phyloP scores from a whole-genome alignment of 1,284 basidiomycete genomes.

The Leccinum pseudoinsigne region DNA sequence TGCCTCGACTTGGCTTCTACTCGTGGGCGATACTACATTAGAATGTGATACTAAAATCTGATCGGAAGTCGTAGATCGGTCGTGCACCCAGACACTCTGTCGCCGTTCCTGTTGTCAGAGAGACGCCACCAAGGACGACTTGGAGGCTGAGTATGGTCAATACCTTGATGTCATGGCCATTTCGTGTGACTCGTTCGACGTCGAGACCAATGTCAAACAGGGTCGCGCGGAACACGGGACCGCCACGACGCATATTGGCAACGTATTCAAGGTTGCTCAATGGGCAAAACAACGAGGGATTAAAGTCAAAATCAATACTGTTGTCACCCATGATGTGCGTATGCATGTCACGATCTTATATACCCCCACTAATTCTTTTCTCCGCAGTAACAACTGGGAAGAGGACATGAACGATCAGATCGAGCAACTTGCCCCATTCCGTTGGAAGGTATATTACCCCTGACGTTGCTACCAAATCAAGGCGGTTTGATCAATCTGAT shows the following conservation, averaged over 20 bases:
- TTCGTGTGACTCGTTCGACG: conserved; percentile 43
- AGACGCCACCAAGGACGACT: background rate
- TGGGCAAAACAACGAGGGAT: conserved; percentile 39
- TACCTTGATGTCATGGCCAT: conserved; percentile 45
- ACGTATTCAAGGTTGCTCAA: conserved; percentile 37
- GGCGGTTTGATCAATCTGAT: conserved; percentile 3
- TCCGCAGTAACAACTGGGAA: conserved; percentile 37
- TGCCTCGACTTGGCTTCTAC: conserved; percentile 25
- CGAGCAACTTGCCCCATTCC: conserved; percentile 25
- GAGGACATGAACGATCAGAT: conserved; percentile 32
- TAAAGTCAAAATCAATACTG: conserved; percentile 42
- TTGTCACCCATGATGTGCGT: conserved; percentile 35
- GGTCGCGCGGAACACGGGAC: conserved; percentile 37
- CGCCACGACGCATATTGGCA: conserved; percentile 28
- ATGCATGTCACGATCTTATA: background rate
- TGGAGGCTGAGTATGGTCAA: conserved; percentile 28
- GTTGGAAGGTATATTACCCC: conserved; percentile 25
- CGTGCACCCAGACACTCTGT: conserved; percentile 29
- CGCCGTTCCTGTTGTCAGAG: conserved; percentile 18
- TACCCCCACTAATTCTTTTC: background rate
- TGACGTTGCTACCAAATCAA: background rate
- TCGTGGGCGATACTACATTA: conserved; percentile 13
- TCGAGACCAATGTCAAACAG: conserved; percentile 37
- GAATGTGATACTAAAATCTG: background rate
- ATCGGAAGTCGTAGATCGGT: conserved; percentile 14